Base-by-base conservation (phyloP, 768 basidiomycete species). In the Cystofilobasidium ferigula region DNA sequence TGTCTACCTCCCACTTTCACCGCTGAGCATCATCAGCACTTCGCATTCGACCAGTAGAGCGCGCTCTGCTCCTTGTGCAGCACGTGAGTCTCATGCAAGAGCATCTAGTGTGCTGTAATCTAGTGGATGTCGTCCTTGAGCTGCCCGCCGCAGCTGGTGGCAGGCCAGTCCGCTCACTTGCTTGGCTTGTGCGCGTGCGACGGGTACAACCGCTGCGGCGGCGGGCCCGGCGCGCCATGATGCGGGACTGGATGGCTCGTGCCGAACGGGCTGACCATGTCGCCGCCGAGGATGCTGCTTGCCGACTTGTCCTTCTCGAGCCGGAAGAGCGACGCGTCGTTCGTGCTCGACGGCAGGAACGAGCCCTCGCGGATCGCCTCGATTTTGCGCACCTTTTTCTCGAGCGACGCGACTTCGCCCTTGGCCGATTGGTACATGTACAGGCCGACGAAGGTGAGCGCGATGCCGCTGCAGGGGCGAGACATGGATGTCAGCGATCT, bases 371-470 rank as follows among this genome's bases (percentile, higher is more conserved):
- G 67, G 45, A 74, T 71, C 9, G 75, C 74, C 62, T 77, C 76
- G 30, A 75, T 72, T 61, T 75, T 73, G 14, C 86, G 79, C 79
- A 90, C 82, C 78, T 85, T 86, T 75, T 86, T 87, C 80, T 99
- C 95, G 36, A 94, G 94, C 72, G 83, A 84, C 73, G 89, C 92
- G 14, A 98, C 89, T 71, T 95, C 92, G 28, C 82, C 79, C 77
- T 95, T 99, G 42, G 94, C 88, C 56, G 83, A 83, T 79, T 99
- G 95, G 78, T 99, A 99, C 86, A 98, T 85, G 78, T 86, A 97
- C 48, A 99, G 79, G 0, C 95, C 95, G 20, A 82, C 77, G 70
- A 92, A 97, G 0, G 95, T 95, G 78, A 95, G 74, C 24, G 79
- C 79, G 72, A 99, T 99, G n/a, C 95, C 95, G 57, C 51, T 54